phyloP scores from a whole-genome alignment of 495 filamentous ascomycete species.

The Penicillium pancosmium region DNA sequence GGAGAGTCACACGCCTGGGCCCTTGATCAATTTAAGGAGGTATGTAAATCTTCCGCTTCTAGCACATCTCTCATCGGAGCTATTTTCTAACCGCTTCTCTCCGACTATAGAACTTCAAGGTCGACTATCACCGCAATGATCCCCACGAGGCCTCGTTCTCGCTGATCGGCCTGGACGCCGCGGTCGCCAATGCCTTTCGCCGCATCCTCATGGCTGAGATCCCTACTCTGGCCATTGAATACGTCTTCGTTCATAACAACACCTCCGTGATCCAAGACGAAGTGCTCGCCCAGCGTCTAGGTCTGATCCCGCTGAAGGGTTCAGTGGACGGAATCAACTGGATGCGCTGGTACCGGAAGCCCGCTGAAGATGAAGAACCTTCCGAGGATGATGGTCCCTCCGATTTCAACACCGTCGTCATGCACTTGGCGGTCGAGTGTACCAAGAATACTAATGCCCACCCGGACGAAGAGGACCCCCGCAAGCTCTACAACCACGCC shows the following conservation, averaged over 20 bases:
- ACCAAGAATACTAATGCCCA: conserved; percentile 71
- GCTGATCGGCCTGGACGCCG: conserved; percentile 85
- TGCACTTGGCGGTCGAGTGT: conserved; percentile 75
- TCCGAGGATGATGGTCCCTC: conserved; percentile 49
- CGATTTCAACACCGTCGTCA: conserved; percentile 79
- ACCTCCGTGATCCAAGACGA: conserved; percentile 98
- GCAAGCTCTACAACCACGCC: conserved; percentile 79
- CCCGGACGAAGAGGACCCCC: conserved; percentile 73
- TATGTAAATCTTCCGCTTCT: conserved; percentile 28
- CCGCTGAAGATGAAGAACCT: conserved; percentile 55
- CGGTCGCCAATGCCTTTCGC: conserved; percentile 96
- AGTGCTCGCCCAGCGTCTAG: conserved; percentile 85
- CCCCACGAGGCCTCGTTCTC: conserved; percentile 81
- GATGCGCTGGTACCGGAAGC: conserved; percentile 75
- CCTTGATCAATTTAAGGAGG: conserved; percentile 69
- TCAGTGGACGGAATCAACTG: conserved; percentile 71
- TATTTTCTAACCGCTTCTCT: background rate
- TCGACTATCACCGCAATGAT: conserved; percentile 83
- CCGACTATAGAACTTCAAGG: conserved; percentile 56
- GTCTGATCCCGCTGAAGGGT: conserved; percentile 86
- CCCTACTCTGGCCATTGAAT: conserved; percentile 90
- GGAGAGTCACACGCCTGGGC: conserved; percentile 90
- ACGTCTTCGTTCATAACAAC: conserved; percentile 89
- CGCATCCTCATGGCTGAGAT: conserved; percentile 96
- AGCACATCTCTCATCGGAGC: background rate